Evolutionary conservation across 805 yeast species (phyloP).

Genomic region (Clavispora fructus): DNA sequence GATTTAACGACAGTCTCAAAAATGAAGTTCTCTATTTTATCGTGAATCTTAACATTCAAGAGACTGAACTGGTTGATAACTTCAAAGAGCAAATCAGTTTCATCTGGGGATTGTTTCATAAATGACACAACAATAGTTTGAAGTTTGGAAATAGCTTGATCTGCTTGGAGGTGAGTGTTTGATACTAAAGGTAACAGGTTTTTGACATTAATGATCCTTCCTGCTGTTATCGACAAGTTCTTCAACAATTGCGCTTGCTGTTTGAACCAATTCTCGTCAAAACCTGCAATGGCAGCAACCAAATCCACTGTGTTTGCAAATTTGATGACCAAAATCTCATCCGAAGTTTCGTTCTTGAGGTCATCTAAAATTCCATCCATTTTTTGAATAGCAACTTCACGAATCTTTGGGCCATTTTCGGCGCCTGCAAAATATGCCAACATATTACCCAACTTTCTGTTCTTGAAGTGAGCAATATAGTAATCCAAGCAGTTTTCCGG

Average conservation of each 20-base stretch:
- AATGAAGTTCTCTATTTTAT: constrained; percentile 51
- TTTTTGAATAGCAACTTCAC: constrained; percentile 50
- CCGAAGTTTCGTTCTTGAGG: constrained; percentile 43
- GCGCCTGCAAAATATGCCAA: constrained; percentile 61
- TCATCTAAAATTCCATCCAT: constrained; percentile 44
- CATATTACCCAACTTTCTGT: constrained; percentile 59
- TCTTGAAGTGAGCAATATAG: constrained; percentile 60
- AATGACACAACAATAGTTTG: constrained; percentile 38
- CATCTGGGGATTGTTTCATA: constrained; percentile 20
- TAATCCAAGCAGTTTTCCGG: constrained; percentile 68
- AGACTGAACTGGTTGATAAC: constrained; percentile 34
- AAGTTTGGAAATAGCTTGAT: constrained; percentile 60
- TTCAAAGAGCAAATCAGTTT: constrained; percentile 25
- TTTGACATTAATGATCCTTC: constrained; percentile 40
- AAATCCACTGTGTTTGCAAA: constrained; percentile 73
- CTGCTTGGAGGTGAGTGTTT: constrained; percentile 62
- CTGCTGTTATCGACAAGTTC: constrained; percentile 38
- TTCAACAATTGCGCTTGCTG: constrained; percentile 43
- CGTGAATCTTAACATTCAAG: constrained; percentile 42
- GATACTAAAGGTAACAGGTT: constrained; percentile 40
- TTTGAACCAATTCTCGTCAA: constrained; percentile 55
- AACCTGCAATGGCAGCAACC: constrained; percentile 45
- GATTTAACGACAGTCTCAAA: constrained; percentile 52
- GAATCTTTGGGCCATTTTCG: constrained; percentile 51
- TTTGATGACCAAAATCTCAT: constrained; percentile 54